Evolutionary conservation across 441 rosid genomes (phyloP).

Genomic region (Euphorbia schlechtendalii): DNA sequence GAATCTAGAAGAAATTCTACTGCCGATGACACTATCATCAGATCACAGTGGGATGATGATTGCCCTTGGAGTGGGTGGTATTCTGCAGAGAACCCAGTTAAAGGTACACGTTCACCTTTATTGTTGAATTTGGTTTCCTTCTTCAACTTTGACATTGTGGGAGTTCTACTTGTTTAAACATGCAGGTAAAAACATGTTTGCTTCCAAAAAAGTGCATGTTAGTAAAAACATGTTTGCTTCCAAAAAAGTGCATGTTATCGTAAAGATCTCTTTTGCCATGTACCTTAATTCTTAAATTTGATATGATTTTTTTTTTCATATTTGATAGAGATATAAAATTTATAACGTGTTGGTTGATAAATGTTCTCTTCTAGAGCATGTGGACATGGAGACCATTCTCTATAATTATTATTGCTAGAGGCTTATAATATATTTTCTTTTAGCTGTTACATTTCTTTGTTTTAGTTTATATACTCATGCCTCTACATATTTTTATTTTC

Average conservation of each 20-base stretch:
- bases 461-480: not conserved
- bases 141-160: constrained; percentile 5
- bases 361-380: not conserved
- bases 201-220: not conserved
- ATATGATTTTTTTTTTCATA: not conserved
- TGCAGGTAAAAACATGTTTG: constrained; percentile 1
- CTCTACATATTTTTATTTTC: no score
- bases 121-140: constrained; percentile 1
- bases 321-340: constrained; percentile 2
- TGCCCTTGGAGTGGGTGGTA: constrained; percentile 99
- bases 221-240: constrained; percentile 4
- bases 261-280: not conserved
- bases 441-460: not conserved
- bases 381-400: not conserved
- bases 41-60: constrained; percentile 89
- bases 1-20: constrained; percentile 38
- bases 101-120: constrained; percentile 41
- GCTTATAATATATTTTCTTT: not conserved
- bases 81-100: constrained; percentile 88
- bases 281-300: constrained; percentile 1
- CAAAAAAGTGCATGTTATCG: not conserved
- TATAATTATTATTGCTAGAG: not conserved
- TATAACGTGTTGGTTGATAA: constrained; percentile 1
- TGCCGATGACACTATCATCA: constrained; percentile 42
- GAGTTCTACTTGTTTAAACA: not conserved